Evolutionary conservation across 1,284 basidiomycete genomes (phyloP), one percentile per base, ranked within the genome.

Genomic region (Irpex lacteus): DNA sequence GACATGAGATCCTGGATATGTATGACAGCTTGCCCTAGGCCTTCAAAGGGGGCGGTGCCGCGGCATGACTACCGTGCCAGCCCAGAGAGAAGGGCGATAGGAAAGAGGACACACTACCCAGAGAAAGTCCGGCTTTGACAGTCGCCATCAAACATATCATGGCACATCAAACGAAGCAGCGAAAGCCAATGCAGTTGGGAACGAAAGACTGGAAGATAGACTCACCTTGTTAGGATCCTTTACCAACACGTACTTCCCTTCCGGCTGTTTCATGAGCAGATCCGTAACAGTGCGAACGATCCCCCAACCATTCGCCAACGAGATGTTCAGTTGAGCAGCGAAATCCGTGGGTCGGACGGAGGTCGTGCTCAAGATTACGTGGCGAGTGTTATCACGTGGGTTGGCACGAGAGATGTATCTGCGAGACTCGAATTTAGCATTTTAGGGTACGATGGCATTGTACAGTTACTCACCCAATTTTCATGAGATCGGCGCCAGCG

Each of bases 301-400:
- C 67, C 98, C 98, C 97, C 97, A 99, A 32, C 98, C 98, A 76
- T 99, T 99, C 60, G 92, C 81, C 65, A 99, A 81, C 59, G 95
- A 98, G 63, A 99, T 90, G 75, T 98, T 98, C 73, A 99, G 91
- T 79, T 99, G 98, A 32, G 82, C 85, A 9, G 98, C 96, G 73
- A 99, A 98, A 69, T 99, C 98, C 37, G 87, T 85, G 3, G 98
- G 97, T 68, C 98, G 95, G 85, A 96, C 90, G 60, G 95, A 96
- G 54, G 96, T 94, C 9, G 96, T 95, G 75, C 95, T 96, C 67
- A 99, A 82, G 72, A 99, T 96, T 72, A 95, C 90, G 81, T 99
- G 98, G 62, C 96, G 92, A 49, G 94, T 93, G 71, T 96, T 92
- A 75, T 99, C 98, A 70, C 95, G 90, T 50, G 96, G 92, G 76